These are phyloP conservation scores for Physcia stellaris DNA, from an alignment of 495 filamentous ascomycete genomes.

Conservation along the genomic window DNA sequence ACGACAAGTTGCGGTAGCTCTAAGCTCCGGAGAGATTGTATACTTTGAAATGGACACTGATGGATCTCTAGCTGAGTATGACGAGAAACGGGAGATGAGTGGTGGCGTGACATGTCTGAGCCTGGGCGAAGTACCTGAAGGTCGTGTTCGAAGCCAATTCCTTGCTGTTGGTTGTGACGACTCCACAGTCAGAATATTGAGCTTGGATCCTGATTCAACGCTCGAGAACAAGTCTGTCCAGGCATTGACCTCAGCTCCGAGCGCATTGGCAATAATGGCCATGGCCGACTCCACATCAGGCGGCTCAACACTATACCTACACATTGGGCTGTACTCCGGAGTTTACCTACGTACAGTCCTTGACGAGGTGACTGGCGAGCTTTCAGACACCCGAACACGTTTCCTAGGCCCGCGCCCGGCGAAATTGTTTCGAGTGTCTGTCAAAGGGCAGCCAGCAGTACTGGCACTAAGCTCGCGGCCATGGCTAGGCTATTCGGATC, in stretches of 20 bases:
- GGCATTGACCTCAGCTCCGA: constrained; percentile 79
- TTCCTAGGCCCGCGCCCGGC: constrained; percentile 85
- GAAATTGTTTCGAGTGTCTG: constrained; percentile 72
- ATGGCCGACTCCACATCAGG: constrained; percentile 80
- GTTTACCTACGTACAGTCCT: constrained; percentile 89
- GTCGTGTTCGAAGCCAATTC: constrained; percentile 71
- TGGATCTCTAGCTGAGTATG: constrained; percentile 81
- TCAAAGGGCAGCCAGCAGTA: constrained; percentile 74
- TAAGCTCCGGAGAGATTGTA: constrained; percentile 90
- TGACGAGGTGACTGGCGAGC: constrained; percentile 86
- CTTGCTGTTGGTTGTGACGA: constrained; percentile 95
- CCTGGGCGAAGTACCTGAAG: constrained; percentile 86
- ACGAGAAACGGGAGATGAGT: constrained; percentile 89
- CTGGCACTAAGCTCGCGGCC: constrained; percentile 80
- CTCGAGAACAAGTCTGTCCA: constrained; percentile 89
- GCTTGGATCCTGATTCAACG: constrained; percentile 76
- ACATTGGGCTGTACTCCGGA: constrained; percentile 90
- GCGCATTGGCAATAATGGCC: constrained; percentile 78
- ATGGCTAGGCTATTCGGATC: constrained; percentile 85
- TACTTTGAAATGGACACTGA: constrained; percentile 96
- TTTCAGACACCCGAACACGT: constrained; percentile 85
- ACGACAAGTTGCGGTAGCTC: constrained; percentile 79
- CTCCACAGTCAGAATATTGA: constrained; percentile 84
- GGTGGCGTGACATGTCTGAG: constrained; percentile 90
- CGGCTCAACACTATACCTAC: constrained; percentile 74